Conservation (phyloP, 2,329 filamentous ascomycete genomes). For the Coniochaeta hoffmannii region DNA sequence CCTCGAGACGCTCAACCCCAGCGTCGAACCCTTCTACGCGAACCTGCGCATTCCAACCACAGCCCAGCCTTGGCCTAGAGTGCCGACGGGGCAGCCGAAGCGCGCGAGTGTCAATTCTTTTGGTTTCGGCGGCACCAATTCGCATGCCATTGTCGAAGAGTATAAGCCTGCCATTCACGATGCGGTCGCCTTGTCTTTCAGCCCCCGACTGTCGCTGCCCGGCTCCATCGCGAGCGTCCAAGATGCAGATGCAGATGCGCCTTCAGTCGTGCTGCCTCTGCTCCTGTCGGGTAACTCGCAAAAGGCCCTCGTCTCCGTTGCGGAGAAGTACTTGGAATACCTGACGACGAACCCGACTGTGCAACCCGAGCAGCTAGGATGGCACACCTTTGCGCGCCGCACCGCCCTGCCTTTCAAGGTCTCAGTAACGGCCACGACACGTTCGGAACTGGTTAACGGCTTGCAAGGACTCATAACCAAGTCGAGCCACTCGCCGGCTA, state of each 20-base stretch:
- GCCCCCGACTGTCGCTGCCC: neutral
- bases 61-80: slow-evolving; percentile 24
- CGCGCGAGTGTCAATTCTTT: slow-evolving; percentile 38
- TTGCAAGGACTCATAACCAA: slow-evolving; percentile 18
- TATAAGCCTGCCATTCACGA: slow-evolving; percentile 26
- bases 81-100: slow-evolving; percentile 25
- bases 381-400: slow-evolving; percentile 22
- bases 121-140: slow-evolving; percentile 36
- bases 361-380: slow-evolving; percentile 18
- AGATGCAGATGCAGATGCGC: neutral
- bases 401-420: slow-evolving; percentile 24
- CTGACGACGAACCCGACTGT: slow-evolving; percentile 12
- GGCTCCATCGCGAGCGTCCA: neutral
- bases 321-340: slow-evolving; percentile 19
- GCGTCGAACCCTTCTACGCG: slow-evolving; percentile 26
- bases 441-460: slow-evolving; percentile 12
- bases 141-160: slow-evolving; percentile 34
- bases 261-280: slow-evolving; percentile 21
- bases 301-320: slow-evolving; percentile 22
- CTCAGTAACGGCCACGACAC: slow-evolving; percentile 17
- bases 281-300: slow-evolving; percentile 29
- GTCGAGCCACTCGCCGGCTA: slow-evolving; percentile 1
- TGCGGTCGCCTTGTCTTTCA: slow-evolving; percentile 6
- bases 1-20: slow-evolving; percentile 30
- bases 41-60: slow-evolving; percentile 26